A percentile compares a stretch with the other conserved stretches of the same genome.
These are phyloP conservation scores for Apiospora malaysiana DNA, from an alignment of 2,329 filamentous ascomycete genomes.

Conservation along the genomic window DNA sequence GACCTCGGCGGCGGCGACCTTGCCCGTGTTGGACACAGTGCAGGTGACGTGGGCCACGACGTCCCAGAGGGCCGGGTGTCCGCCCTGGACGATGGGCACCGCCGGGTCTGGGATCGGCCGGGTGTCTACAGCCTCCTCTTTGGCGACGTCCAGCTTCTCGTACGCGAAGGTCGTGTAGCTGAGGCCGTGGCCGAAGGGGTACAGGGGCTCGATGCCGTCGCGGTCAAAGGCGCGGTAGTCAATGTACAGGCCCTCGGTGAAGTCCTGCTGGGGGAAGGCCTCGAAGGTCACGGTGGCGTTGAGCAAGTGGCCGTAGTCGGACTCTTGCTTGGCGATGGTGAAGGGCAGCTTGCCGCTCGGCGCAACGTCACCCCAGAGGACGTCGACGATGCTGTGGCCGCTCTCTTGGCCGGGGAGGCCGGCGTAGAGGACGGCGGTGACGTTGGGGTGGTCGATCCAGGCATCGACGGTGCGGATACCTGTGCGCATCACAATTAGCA, in stretches of 20 bases:
- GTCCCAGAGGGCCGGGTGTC: conserved; percentile 55
- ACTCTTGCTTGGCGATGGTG: conserved; percentile 37
- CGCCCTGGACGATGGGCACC: conserved; percentile 48
- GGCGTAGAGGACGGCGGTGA: conserved; percentile 79
- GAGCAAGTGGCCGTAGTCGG: conserved; percentile 62
- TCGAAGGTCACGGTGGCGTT: conserved; percentile 57
- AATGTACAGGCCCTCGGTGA: conserved; percentile 80
- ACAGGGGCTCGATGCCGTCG: conserved; percentile 72
- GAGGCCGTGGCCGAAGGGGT: conserved; percentile 83
- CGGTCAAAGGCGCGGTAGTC: conserved; percentile 93
- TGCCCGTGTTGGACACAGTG: conserved; percentile 70
- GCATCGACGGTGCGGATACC: conserved; percentile 72
- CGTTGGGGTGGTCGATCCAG: conserved; percentile 75
- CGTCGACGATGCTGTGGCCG: conserved; percentile 74
- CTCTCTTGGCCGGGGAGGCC: conserved; percentile 85
- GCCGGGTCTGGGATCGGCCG: background rate
- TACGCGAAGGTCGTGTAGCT: conserved; percentile 74
- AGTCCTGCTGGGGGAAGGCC: conserved; percentile 73
- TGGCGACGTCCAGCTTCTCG: background rate
- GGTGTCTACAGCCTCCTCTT: conserved; percentile 40
- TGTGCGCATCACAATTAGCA: background rate
- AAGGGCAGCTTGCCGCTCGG: conserved; percentile 38
- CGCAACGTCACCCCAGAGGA: conserved; percentile 61
- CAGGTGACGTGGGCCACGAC: conserved; percentile 57
- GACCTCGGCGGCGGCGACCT: conserved; percentile 66